Base-by-base conservation (phyloP, 2,329 filamentous ascomycete species). In the Exophiala xenobiotica region DNA sequence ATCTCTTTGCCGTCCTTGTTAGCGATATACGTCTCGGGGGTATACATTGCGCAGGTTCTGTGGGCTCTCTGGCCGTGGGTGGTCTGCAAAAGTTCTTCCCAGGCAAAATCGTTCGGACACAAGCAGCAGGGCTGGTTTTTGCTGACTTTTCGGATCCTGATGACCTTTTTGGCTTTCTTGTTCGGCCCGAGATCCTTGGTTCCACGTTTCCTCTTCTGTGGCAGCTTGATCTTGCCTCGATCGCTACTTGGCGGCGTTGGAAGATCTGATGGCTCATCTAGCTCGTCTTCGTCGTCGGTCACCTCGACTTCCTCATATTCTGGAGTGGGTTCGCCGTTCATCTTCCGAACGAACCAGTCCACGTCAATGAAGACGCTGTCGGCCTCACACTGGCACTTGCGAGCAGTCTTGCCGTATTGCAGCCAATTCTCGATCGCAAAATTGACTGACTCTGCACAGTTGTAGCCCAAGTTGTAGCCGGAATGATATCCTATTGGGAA, bases 291-390 rank as follows among this genome's bases (percentile, higher is more conserved):
- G 1, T 87, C 83, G 5, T 87, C 86, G 2, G 86, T 84, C 9
- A 72, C 68, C 43, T 74, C 72, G 27, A 66, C 60, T 47, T 73
- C 74, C 46, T 74, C 68, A 51, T 65, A 75, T 49, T 76, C 73
- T 0, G 74, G 74, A 3, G 83, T 86, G 3, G 80, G 77, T 67
- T 97, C 91, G 37, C 93, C 93, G 45, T 91, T 83, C 40, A 97
- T 73, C 68, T 95, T 96, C 55, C 93, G 88, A 71, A 99, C 90
- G 51, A 99, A 95, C 64, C 96, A 93, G 52, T 89, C 85, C 3
- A 97, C 90, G 65, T 99, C 91, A 46, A 99, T 90, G 91, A 95
- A 99, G 3, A 99, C 93, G 64, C 92, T 97, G 74, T 99, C 93
- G 54, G 95, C 85, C 59, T 96, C 91, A 67, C 93, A 99, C 65